A percentile compares a stretch with the other conserved stretches of the same genome.
Evolutionary conservation across 257 asterid genomes (phyloP).

Genomic region (Fraxinus quadrangulata): DNA sequence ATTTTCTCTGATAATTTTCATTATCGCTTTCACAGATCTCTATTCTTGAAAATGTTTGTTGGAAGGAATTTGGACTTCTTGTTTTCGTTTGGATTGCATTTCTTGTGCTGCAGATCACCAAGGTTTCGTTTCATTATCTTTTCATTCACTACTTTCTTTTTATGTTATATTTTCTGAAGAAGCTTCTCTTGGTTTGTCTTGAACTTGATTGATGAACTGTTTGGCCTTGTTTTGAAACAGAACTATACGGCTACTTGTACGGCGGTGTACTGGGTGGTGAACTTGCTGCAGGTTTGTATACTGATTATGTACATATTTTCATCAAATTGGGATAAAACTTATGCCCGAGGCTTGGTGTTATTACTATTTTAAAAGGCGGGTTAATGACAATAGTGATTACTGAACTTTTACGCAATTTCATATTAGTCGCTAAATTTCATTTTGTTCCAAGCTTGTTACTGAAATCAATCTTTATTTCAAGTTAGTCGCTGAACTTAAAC

Average conservation of each 20-base stretch:
- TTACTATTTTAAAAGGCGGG: background rate
- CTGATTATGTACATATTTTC: slow-evolving; percentile 1
- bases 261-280: slow-evolving; percentile 74
- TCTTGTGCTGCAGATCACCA: slow-evolving; percentile 71
- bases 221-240: slow-evolving; percentile 48
- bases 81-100: slow-evolving; percentile 79
- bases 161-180: background rate
- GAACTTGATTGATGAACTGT: slow-evolving; percentile 23
- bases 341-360: background rate
- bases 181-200: slow-evolving; percentile 1
- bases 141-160: slow-evolving; percentile 3
- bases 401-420: too few species aligned
- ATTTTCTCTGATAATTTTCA: slow-evolving; percentile 23
- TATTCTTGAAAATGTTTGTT: slow-evolving; percentile 74
- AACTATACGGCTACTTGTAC: slow-evolving; percentile 69
- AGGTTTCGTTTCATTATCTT: slow-evolving; percentile 46
- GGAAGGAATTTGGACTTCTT: slow-evolving; percentile 95
- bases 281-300: slow-evolving; percentile 84
- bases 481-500: background rate
- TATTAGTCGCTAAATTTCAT: background rate
- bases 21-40: slow-evolving; percentile 50
- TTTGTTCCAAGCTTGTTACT: too few species aligned
- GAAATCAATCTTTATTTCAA: background rate
- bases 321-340: background rate
- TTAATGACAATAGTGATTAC: background rate